Percentiles rank a stretch among this genome's conserved stretches.
These are phyloP conservation scores for Corchorus capsularis DNA, from an alignment of 345 rosid genomes.

Conservation along the genomic window DNA sequence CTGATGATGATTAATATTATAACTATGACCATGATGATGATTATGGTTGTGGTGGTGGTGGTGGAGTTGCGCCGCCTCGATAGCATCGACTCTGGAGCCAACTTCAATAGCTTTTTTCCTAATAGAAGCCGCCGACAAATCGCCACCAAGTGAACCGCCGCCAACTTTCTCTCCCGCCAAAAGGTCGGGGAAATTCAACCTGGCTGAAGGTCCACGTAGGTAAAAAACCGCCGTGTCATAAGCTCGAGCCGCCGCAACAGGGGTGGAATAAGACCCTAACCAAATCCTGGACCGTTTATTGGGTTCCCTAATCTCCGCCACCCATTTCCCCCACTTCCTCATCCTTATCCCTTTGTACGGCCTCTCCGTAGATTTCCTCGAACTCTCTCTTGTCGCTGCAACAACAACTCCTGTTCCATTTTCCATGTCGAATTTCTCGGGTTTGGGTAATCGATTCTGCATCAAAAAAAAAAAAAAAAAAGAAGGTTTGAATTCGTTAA, in stretches of 20 bases:
- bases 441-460: too few species aligned
- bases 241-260: conserved; percentile 94
- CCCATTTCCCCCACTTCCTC: conserved; percentile 99
- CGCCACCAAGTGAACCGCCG: conserved; percentile 38
- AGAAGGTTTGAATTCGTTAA: too few species aligned
- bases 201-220: conserved; percentile 90
- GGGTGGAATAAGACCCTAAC: conserved; percentile 95
- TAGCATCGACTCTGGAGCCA: conserved; percentile 91
- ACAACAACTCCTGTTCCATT: conserved; percentile 41
- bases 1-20: conserved; percentile 5
- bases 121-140: conserved; percentile 82
- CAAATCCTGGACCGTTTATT: conserved; percentile 93
- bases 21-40: conserved; percentile 25
- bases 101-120: conserved; percentile 90
- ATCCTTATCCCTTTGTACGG: conserved; percentile 95
- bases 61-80: conserved; percentile 50
- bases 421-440: conserved; percentile 26
- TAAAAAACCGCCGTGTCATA: conserved; percentile 95
- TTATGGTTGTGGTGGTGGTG: conserved; percentile 30
- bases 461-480: too few species aligned
- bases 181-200: conserved; percentile 90
- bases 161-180: conserved; percentile 54
- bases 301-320: conserved; percentile 97
- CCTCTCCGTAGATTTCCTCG: conserved; percentile 50
- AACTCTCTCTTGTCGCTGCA: conserved; percentile 24